Evolutionary conservation across 140 eudicot species (phyloP), one percentile per base, ranked within the genome.

Genomic region (Bidens hawaiensis): DNA sequence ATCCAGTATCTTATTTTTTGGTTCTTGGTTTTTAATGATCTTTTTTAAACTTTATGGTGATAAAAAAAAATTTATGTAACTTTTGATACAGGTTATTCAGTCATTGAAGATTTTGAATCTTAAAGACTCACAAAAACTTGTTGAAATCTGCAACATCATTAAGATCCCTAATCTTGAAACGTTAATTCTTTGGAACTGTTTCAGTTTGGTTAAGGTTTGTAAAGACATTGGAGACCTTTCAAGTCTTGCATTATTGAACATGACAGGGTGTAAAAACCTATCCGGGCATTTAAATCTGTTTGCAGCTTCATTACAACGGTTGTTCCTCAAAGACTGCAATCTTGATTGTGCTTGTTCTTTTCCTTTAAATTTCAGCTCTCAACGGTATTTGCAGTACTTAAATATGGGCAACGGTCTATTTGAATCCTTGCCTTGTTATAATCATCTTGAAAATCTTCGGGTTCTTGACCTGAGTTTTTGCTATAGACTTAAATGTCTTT

Each of bases 131-230:
- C 70, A 62, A 0, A 51, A 43, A 62, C 65, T 71, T 9, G 7
- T 1, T 0, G 46, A 62, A 53, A 71, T 71, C 22, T n/a, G n/a
- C 41, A 41, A 62, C 1, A 27, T 71, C 21, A 27, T 22, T 2
- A 0, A 40, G 9, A 45, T 71, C 15, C 76, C 76, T 51, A 62
- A 71, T 62, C 71, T 71, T 8, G 76, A 71, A 36, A 71, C 70
- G 1, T 41, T 71, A 14, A 71, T 71, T 62, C 70, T 71, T n/a
- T 71, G 76, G 76, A 62, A 71, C 30, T 71, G 76, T 62, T 42
- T 51, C 47, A 62, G 41, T 40, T 28, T 71, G 40, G 58, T 19
- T 27, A 13, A 10, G 51, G 51, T 71, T 52, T 62, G 48, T 63
- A 27, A 62, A 62, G 41, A 64, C 16, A 41, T 71, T 53, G 3